Evolutionary conservation across 352 stramenopile genomes (phyloP).

Genomic region (Globisporangium sylvaticum): DNA sequence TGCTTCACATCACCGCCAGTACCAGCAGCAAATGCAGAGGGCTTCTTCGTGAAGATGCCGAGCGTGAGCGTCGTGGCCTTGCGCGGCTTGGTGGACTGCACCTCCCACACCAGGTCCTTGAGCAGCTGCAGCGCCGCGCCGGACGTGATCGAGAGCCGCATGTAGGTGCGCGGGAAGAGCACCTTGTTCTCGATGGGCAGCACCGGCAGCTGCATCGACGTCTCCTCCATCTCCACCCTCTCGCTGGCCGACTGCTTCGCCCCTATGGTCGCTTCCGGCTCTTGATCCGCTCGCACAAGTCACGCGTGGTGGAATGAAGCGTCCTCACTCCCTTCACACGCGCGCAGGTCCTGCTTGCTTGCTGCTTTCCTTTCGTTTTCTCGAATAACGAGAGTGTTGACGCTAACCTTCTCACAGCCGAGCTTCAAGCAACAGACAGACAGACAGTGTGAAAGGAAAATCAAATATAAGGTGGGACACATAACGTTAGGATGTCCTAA

Average conservation of each 20-base stretch:
- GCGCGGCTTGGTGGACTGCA: conserved; percentile 45
- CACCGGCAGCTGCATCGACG: conserved; percentile 48
- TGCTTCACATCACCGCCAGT: conserved; percentile 12
- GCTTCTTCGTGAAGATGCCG: conserved; percentile 57
- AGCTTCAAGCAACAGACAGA: conserved; percentile 1
- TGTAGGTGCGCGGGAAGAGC: conserved; percentile 72
- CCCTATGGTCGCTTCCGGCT: conserved; percentile 13
- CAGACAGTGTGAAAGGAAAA: background rate
- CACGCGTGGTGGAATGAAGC: background rate
- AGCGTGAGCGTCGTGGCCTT: conserved; percentile 45
- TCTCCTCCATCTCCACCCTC: conserved; percentile 17
- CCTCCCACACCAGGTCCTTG: conserved; percentile 77
- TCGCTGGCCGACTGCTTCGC: conserved; percentile 18
- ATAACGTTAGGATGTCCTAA: background rate
- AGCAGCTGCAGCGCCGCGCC: conserved; percentile 62
- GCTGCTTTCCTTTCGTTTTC: background rate
- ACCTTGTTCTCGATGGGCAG: conserved; percentile 67
- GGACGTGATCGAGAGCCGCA: conserved; percentile 66
- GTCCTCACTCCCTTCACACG: background rate
- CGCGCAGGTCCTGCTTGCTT: background rate
- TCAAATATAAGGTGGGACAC: background rate
- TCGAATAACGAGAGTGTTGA: conserved; percentile 14
- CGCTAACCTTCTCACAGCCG: conserved; percentile 1
- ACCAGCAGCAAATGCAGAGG: background rate
- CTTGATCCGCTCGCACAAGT: background rate